Evolutionary conservation across 495 filamentous ascomycete genomes (phyloP), one percentile per base, ranked within the genome.

Genomic region (Penicillium robsamsonii): DNA sequence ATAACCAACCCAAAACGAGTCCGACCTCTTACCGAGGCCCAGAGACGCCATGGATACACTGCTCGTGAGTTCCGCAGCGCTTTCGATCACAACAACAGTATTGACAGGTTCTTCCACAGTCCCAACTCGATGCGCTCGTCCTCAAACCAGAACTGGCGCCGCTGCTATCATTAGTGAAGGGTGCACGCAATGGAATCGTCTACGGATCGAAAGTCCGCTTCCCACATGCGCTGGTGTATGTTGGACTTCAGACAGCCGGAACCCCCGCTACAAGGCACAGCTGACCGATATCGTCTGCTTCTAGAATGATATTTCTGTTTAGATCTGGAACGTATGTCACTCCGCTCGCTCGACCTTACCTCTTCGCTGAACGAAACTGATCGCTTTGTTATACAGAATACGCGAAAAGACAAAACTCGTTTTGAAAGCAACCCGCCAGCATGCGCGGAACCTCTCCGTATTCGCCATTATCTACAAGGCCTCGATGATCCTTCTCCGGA

Each of bases 141-240:
- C 85, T 93, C 37, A 84, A 97, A 70, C 91, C 93, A 4, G 75
- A 83, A 57, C 87, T 96, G 71, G 87, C 90, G 54, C 90, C 91
- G 62, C 64, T 91, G 50, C 83, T 99, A 27, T 80, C 88, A 25
- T 78, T 99, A 60, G 56, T 93, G 65, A 99, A 99, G 78, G 90
- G 82, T 58, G 85, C 92, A 46, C 92, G 94, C 71, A 99, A 97
- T 87, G 94, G 94, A 70, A 84, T 91, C 59, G 90, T 97, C 56
- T 99, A 97, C 76, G 94, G 94, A 27, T 85, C 92, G 62, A 99
- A 97, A 83, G 90, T 99, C 70, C 92, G 94, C 60, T 97, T 97
- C 79, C 94, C 94, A 63, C 94, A 98, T 76, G 94, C 94, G 50
- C 82, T 98, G 56, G 94, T 98, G 87, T 92, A 84, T 38, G 74